Evolutionary conservation across 768 basidiomycete species (phyloP).

Genomic region (Hebeloma cylindrosporum): DNA sequence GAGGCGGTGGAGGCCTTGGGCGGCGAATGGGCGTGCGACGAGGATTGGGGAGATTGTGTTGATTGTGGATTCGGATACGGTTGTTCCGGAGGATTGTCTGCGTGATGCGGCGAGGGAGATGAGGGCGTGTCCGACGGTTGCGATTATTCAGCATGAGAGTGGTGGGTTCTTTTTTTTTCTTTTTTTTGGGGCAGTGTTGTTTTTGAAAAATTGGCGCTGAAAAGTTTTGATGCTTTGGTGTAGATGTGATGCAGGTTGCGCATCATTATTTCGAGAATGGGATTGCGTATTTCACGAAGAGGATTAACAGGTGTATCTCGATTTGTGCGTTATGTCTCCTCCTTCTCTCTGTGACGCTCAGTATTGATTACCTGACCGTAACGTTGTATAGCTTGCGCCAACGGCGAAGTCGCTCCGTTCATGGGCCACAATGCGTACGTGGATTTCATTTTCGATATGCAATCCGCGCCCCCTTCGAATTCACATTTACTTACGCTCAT

Average conservation of each 20-base stretch:
- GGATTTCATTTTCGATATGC: neutral
- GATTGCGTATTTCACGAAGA: slow-evolving; percentile 78
- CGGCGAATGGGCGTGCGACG: slow-evolving; percentile 66
- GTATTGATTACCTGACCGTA: neutral
- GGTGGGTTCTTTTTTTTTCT: slow-evolving; percentile 34
- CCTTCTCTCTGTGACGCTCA: slow-evolving; percentile 11
- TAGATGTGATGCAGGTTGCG: slow-evolving; percentile 82
- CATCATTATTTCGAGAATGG: slow-evolving; percentile 90
- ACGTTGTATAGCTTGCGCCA: slow-evolving; percentile 61
- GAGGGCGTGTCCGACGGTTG: slow-evolving; percentile 68
- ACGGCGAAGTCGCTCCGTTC: slow-evolving; percentile 81
- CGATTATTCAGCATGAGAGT: slow-evolving; percentile 85
- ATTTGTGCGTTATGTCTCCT: slow-evolving; percentile 53
- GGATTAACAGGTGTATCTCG: slow-evolving; percentile 75
- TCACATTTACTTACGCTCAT: neutral
- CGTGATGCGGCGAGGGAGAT: slow-evolving; percentile 86
- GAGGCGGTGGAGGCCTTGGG: slow-evolving; percentile 61
- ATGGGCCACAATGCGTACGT: slow-evolving; percentile 76
- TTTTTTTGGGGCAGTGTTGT: slow-evolving; percentile 17
- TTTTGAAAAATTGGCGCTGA: no score
- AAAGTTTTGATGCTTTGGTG: neutral
- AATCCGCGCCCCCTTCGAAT: neutral
- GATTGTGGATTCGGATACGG: slow-evolving; percentile 75
- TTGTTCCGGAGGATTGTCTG: slow-evolving; percentile 82
- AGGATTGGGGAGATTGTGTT: slow-evolving; percentile 78